Evolutionary conservation across 345 rosid species (phyloP), one percentile per base, ranked within the genome.

Genomic region (Pugionium dolabratum): DNA sequence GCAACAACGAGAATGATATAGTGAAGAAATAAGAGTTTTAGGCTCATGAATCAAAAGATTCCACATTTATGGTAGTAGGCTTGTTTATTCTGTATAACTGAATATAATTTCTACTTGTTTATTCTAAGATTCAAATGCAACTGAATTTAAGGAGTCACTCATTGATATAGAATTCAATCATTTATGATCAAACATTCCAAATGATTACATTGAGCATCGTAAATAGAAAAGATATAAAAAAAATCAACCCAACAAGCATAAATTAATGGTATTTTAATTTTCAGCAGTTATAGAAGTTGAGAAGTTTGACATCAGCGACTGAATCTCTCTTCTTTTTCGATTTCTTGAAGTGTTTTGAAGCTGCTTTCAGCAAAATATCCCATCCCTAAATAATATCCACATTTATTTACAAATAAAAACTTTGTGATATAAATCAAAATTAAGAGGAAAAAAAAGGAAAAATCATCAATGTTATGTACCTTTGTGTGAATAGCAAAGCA

Each of bases 291-390:
- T 82, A 66, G 62, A 62, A 80, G 28, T 61, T 80, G 59, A 83
- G 78, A 48, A 87, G 78, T 83, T 78, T 78, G 42, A 65, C 64
- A 50, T 81, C 82, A 48, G 40, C 64, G 4, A 62, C 25, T 4
- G 76, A 31, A 3, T 85, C 87, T 65, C 44, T 85, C 69, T 70
- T 84, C 82, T 69, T 87, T 53, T 55, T 88, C 77, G 76, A 83
- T 67, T 76, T 88, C 92, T 86, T 91, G 78, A 89, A 86, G 61
- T 83, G 98, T 64, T 76, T 91, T 0, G 89, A 64, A 3, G 95
- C 96, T 28, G 90, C 90, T 72, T 79, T 91, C 54, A 89, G 64
- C 77, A 85, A 58, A 72, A 83, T 84, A 61, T 56, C 72, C 92
- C 89, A 89, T 10, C 89, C 88, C 98, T 91, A 67, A 35, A 27